Evolutionary conservation across 1,139 yeast genomes (phyloP).

Genomic region (Geotrichum reessii): DNA sequence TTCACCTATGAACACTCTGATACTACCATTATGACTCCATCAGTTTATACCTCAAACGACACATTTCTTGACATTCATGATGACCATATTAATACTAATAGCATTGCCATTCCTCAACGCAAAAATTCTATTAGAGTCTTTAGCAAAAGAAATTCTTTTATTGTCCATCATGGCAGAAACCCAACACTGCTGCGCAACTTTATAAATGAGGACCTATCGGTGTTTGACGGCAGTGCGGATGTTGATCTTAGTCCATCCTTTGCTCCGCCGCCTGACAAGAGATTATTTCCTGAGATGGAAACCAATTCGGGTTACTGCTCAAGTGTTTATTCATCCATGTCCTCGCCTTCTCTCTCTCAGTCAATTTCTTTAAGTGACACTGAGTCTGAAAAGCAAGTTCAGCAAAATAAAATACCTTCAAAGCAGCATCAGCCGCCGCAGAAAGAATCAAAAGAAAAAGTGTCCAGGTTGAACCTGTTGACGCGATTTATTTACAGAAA

Average conservation of each 20-base stretch:
- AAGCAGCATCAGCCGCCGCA: neutral
- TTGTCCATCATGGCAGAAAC: neutral
- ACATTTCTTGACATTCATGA: neutral
- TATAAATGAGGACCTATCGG: neutral
- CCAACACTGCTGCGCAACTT: neutral
- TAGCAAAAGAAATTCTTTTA: neutral
- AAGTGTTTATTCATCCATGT: neutral
- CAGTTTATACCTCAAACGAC: neutral
- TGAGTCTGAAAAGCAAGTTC: neutral
- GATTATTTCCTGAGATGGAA: neutral
- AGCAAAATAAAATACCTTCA: neutral
- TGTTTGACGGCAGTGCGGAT: neutral
- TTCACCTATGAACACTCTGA: neutral
- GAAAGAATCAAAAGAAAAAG: neutral
- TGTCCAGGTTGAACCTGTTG: neutral
- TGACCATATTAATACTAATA: neutral
- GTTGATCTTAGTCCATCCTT: neutral
- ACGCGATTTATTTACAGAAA: neutral
- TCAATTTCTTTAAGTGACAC: neutral
- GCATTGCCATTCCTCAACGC: neutral
- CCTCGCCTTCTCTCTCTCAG: neutral
- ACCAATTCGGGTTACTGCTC: neutral
- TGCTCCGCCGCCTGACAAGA: neutral
- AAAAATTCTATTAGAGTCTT: neutral
- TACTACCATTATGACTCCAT: neutral